Base-by-base conservation (phyloP, 495 filamentous ascomycete genomes). In the Talaromyces ruber region DNA sequence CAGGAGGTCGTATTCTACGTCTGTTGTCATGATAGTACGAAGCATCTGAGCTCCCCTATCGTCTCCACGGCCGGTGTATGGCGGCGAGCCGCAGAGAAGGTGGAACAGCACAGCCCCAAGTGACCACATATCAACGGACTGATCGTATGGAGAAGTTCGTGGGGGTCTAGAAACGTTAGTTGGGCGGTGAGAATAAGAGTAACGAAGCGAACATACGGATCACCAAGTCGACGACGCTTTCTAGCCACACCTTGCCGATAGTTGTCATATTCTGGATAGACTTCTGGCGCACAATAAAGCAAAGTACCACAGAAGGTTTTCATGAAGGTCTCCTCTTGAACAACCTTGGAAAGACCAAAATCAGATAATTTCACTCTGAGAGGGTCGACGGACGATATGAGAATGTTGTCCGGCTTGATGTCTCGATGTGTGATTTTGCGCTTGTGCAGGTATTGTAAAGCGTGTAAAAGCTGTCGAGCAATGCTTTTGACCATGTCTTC, bases 361-460 rank as follows among this genome's bases (percentile, higher is more conserved):
- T 98, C 94, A 0, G 95, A 95, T 14, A 98, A 79, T 75, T 98
- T 98, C 66, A 97, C 89, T 1, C 81, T 74, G 32, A 94, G 80
- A 0, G 93, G 93, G 16, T 89, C 80, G 1, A 82, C 67, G 1
- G 82, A 87, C 7, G 82, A 75, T 63, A 98, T 88, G 26, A 98
- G 78, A 62, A 98, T 97, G 68, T 98, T 98, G 74, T 98, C 95
- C 0, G 94, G 94, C 71, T 98, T 98, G 67, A 98, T 90, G 73
- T 98, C 94, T 4, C 94, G 88, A 75, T 98, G 94, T 0, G 93
- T 97, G 65, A 98, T 97, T 55, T 85, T 88, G 65, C 85, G 86
- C 34, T 81, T 74, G 67, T 98, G 94, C 11, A 98, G 79, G 70
- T 98, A 96, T n/a, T 84, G 84, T 14, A 98, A 77, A 7, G 92